Evolutionary conservation across 2,329 filamentous ascomycete species (phyloP).

Genomic region (Venturia asperata): DNA sequence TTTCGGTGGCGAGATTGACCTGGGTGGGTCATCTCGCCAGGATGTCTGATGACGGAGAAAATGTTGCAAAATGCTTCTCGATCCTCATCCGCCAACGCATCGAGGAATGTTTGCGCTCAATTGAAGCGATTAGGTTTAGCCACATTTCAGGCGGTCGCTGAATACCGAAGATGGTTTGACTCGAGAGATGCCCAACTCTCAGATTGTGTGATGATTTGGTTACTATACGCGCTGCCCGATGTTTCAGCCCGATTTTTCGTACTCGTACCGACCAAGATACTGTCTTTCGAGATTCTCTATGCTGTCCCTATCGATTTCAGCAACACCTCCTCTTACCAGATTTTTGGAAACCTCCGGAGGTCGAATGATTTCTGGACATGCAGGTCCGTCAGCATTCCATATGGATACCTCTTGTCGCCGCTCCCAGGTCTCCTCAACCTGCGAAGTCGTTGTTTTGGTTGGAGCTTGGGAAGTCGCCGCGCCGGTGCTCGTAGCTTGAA

Average conservation of each 20-base stretch:
- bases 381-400: slow-evolving; percentile 9
- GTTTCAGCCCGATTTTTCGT: not conserved
- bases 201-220: not conserved
- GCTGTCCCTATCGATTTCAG: not conserved
- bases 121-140: not conserved
- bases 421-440: not conserved
- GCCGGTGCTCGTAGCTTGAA: not conserved
- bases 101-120: not conserved
- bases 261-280: slow-evolving; percentile 6
- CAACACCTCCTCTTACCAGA: not conserved
- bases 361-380: slow-evolving; percentile 9
- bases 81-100: not conserved
- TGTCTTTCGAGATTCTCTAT: slow-evolving; percentile 6
- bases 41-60: too few species aligned
- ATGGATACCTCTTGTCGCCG: slow-evolving; percentile 9
- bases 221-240: not conserved
- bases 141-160: not conserved
- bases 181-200: not conserved
- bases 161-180: not conserved
- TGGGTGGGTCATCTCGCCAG: not conserved
- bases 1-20: not conserved
- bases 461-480: not conserved
- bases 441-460: not conserved
- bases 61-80: too few species aligned
- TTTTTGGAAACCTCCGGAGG: not conserved